Percentiles rank a stretch among this genome's conserved stretches.
These are phyloP conservation scores for Suhomyces panamericanus DNA, from an alignment of 1,139 yeast species.

Conservation along the genomic window DNA sequence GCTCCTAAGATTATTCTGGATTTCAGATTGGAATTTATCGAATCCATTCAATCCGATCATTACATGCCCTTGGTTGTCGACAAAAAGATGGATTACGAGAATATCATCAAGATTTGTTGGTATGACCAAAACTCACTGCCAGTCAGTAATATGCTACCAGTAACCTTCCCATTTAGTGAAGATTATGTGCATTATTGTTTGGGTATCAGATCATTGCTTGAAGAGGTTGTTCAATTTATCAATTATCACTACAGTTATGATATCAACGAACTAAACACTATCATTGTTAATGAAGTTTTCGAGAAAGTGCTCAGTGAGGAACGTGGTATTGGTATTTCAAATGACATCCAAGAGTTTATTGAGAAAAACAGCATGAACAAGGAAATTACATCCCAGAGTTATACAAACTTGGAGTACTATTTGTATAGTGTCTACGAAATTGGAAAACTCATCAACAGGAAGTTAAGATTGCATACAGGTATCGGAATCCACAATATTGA, in stretches of 20 bases:
- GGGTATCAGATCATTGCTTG: conserved; percentile 64
- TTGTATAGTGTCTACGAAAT: conserved; percentile 60
- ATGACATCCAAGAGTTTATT: conserved; percentile 64
- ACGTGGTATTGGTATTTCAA: conserved; percentile 58
- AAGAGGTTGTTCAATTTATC: conserved; percentile 61
- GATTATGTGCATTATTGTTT: conserved; percentile 85
- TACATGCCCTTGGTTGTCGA: conserved; percentile 83
- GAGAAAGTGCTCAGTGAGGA: conserved; percentile 65
- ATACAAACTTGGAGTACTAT: conserved; percentile 85
- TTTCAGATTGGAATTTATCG: conserved; percentile 62
- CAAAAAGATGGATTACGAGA: conserved; percentile 58
- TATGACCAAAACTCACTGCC: conserved; percentile 56
- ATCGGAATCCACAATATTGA: conserved; percentile 43
- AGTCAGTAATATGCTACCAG: conserved; percentile 50
- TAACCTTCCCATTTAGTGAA: conserved; percentile 84
- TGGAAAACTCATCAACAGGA: conserved; percentile 45
- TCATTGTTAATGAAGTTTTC: conserved; percentile 59
- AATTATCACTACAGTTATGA: conserved; percentile 62
- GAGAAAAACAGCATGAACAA: conserved; percentile 65
- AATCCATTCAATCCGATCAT: conserved; percentile 73
- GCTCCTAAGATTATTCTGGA: conserved; percentile 55
- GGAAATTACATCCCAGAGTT: conserved; percentile 87
- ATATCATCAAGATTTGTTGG: conserved; percentile 68
- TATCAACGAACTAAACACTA: conserved; percentile 44
- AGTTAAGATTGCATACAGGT: conserved; percentile 54